These are phyloP conservation scores for Ascochyta viciae-villosae DNA, from an alignment of 2,329 filamentous ascomycete species.

Conservation along the genomic window DNA sequence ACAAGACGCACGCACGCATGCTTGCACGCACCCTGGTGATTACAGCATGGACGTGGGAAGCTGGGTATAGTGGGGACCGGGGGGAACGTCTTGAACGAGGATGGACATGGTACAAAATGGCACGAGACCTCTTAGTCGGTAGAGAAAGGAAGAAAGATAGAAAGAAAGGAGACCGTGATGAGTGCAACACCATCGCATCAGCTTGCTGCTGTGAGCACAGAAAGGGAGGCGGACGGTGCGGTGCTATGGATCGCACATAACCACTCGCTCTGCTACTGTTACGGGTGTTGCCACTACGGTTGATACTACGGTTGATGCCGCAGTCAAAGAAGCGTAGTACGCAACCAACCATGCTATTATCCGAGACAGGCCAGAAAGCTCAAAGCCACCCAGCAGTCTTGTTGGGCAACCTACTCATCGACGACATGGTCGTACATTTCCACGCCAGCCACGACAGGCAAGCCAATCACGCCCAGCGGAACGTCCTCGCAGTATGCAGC, in stretches of 20 bases:
- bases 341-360: background rate
- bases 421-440: slow-evolving; percentile 1
- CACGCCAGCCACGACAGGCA: background rate
- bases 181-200: no score
- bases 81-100: background rate
- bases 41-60: no score
- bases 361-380: slow-evolving; percentile 4
- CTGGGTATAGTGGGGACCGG: background rate
- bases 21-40: no score
- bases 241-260: no score
- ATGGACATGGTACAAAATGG: background rate
- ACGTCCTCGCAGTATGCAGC: slow-evolving; percentile 4
- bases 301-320: no score
- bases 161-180: no score
- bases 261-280: background rate
- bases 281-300: background rate
- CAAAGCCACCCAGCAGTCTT: slow-evolving; percentile 6
- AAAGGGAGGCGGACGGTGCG: no score
- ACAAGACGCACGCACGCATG: no score
- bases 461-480: slow-evolving; percentile 7
- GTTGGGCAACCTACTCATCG: background rate
- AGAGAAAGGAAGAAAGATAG: no score
- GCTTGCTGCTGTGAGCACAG: no score
- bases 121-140: slow-evolving; percentile 1
- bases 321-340: background rate